These are phyloP conservation scores for Debaryomyces nepalensis DNA, from an alignment of 1,139 yeast species.

Conservation along the genomic window DNA sequence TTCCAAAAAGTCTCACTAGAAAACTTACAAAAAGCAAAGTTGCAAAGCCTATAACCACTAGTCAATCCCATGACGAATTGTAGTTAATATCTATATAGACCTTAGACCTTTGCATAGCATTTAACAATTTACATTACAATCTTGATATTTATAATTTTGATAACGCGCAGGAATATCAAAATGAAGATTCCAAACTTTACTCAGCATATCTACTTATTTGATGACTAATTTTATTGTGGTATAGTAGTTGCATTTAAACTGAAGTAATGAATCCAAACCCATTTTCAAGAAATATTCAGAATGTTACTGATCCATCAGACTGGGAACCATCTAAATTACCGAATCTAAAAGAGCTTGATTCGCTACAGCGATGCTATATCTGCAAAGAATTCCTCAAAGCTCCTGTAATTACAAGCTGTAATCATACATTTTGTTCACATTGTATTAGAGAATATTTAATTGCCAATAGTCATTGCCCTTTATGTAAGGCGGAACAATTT, in stretches of 20 bases:
- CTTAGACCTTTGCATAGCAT: slow-evolving; percentile 5
- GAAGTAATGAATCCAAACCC: slow-evolving; percentile 19
- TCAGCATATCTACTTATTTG: slow-evolving; percentile 1
- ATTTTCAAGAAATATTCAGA: slow-evolving; percentile 21
- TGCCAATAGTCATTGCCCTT: slow-evolving; percentile 69
- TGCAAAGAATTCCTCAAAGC: slow-evolving; percentile 84
- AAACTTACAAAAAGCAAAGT: background rate
- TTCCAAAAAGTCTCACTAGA: slow-evolving; percentile 4
- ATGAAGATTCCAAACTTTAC: background rate
- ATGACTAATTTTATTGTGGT: background rate
- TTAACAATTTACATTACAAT: background rate
- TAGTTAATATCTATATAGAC: slow-evolving; percentile 6
- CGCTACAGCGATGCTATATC: slow-evolving; percentile 81
- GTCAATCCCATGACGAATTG: slow-evolving; percentile 12
- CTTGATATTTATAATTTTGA: slow-evolving; percentile 1
- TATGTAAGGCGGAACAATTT: slow-evolving; percentile 72
- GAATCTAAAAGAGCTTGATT: slow-evolving; percentile 62
- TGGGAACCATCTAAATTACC: slow-evolving; percentile 63
- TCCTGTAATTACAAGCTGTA: slow-evolving; percentile 85
- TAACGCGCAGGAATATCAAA: slow-evolving; percentile 4
- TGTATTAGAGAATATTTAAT: slow-evolving; percentile 79
- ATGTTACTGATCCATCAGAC: slow-evolving; percentile 71
- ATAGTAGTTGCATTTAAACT: background rate
- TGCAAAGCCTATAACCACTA: slow-evolving; percentile 2
- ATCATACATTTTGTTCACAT: slow-evolving; percentile 88